Percentiles rank a stretch among this genome's conserved stretches.
Evolutionary conservation across 768 basidiomycete genomes (phyloP).

Genomic region (Gelatoporia subvermispora): DNA sequence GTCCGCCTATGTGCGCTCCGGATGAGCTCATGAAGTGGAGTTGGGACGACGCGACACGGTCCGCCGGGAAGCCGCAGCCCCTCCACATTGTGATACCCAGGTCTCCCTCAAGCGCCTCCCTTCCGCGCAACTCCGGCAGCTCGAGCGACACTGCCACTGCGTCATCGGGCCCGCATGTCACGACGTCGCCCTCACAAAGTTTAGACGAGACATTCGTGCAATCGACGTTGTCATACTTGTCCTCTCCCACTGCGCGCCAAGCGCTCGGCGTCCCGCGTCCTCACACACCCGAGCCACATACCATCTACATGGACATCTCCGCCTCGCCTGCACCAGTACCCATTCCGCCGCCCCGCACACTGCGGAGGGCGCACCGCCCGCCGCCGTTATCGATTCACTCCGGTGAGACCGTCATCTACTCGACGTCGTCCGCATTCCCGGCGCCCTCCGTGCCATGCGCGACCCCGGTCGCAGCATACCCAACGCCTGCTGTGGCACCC

Average conservation of each 20-base stretch:
- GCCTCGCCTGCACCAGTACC: background rate
- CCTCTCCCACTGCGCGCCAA: constrained; percentile 20
- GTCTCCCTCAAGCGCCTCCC: background rate
- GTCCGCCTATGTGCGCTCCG: constrained; percentile 11
- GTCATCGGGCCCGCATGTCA: constrained; percentile 4
- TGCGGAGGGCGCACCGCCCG: too few species aligned
- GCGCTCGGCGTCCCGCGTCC: constrained; percentile 14
- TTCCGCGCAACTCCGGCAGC: background rate
- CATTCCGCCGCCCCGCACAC: too few species aligned
- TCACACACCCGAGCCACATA: background rate
- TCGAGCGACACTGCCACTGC: background rate
- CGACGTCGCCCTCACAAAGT: constrained; percentile 7
- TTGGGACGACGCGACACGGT: constrained; percentile 14
- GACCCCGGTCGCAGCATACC: too few species aligned
- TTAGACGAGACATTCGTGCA: constrained; percentile 19
- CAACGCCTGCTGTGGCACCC: too few species aligned
- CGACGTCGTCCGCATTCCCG: too few species aligned
- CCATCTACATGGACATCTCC: background rate
- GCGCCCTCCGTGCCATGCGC: too few species aligned
- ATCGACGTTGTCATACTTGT: constrained; percentile 21
- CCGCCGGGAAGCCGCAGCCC: background rate
- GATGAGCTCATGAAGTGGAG: constrained; percentile 15
- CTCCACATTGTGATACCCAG: background rate
- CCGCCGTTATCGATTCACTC: background rate
- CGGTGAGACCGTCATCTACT: background rate